Evolutionary conservation across 768 basidiomycete genomes (phyloP), one percentile per base, ranked within the genome.

Genomic region (Macrocybe gigantea): DNA sequence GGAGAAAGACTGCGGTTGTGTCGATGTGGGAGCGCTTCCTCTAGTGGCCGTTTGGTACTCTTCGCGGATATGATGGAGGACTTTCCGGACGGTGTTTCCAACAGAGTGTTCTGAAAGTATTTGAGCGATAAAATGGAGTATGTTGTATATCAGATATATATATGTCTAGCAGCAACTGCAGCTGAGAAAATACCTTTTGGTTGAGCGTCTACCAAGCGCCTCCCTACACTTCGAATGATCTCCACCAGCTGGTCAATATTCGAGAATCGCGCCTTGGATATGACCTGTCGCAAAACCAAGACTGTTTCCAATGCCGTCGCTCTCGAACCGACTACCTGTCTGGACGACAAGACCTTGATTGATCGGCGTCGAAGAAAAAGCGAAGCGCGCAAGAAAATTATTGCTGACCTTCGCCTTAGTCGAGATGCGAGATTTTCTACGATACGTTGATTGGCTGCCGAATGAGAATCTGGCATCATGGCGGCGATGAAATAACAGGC

Each of bases 51-150:
- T 88, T 51, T 87, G 76, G 64, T 93, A 94, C 61, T 99, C 96
- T 65, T 99, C 96, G 43, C 93, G 80, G 49, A 99, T 86, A 59
- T 96, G 88, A 61, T 94, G 92, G 29, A 97, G 72, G 15, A 97
- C 83, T 59, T 92, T 92, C 35, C 93, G 82, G 36, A 94, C 86
- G 14, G 94, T 94, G 63, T 98, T 98, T 15, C 93, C 93, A 33
- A 96, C 87, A 39, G 93, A 88, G 60, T 94, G 85, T 63, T 99
- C 96, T 97, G 66, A 44, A 38, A 46, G 38, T 47, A 47, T 29
- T 33, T 32, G 14, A 35, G 12, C 49, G 37, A 44, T 39, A 45
- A 50, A 41, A 14, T 7, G 14, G 39, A 37, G 46, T 47, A 12
- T 40, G 34, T 40, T 45, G n/a, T 39, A 15, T 29, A 35, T 30